Evolutionary conservation across 140 eudicot genomes (phyloP).

Genomic region (Stevia rebaudiana): DNA sequence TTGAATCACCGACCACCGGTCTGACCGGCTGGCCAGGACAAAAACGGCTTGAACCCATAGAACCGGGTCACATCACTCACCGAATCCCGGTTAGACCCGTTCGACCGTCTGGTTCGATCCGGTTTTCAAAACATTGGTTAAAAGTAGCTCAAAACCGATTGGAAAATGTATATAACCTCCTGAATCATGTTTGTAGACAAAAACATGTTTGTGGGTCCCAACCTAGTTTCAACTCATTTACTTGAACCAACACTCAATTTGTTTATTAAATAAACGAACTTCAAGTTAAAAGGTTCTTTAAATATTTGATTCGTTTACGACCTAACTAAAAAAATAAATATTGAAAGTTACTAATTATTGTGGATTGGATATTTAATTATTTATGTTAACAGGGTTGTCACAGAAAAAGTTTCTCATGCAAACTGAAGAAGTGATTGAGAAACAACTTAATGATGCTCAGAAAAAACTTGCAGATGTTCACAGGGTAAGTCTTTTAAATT

Average conservation of each 20-base stretch:
- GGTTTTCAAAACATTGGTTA: too few species aligned
- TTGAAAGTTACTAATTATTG: background rate
- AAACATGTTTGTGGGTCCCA: too few species aligned
- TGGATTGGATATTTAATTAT: background rate
- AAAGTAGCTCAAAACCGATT: too few species aligned
- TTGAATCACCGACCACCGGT: too few species aligned
- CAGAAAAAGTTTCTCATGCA: slow-evolving; percentile 61
- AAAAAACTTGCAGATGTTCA: slow-evolving; percentile 49
- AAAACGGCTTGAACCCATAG: too few species aligned
- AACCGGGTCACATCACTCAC: too few species aligned
- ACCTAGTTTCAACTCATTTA: background rate
- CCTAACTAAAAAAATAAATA: background rate
- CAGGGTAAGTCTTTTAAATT: slow-evolving; percentile 41
- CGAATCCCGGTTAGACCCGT: too few species aligned
- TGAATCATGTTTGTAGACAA: background rate
- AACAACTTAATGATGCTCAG: slow-evolving; percentile 56
- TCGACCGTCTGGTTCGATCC: too few species aligned
- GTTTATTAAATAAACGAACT: background rate
- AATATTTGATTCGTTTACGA: background rate
- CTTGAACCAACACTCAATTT: background rate
- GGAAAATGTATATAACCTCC: background rate
- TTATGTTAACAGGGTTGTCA: slow-evolving; percentile 38
- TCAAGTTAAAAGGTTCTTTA: background rate
- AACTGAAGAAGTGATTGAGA: slow-evolving; percentile 60
- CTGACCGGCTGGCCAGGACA: too few species aligned